Evolutionary conservation across 1,139 yeast genomes (phyloP).

Genomic region (Kodamaea plutei): DNA sequence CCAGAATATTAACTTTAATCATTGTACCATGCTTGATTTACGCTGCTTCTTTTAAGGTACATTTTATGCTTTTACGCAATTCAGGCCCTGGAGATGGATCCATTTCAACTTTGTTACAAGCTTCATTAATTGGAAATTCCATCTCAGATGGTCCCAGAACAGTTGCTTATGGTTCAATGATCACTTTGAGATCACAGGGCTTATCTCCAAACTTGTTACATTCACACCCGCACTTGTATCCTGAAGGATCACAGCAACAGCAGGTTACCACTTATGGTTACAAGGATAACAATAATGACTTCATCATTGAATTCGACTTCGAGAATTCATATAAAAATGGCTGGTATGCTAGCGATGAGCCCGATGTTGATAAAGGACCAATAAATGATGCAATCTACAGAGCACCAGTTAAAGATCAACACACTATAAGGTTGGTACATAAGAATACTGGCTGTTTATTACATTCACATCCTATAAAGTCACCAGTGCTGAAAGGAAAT

Average conservation of each 20-base stretch:
- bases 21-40: slow-evolving; percentile 72
- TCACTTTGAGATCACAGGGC: slow-evolving; percentile 72
- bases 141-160: slow-evolving; percentile 58
- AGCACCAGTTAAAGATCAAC: slow-evolving; percentile 42
- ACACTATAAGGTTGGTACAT: slow-evolving; percentile 54
- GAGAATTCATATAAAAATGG: slow-evolving; percentile 19
- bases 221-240: slow-evolving; percentile 65
- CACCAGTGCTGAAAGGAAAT: slow-evolving; percentile 49
- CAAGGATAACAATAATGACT: slow-evolving; percentile 66
- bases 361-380: slow-evolving; percentile 24
- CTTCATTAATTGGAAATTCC: slow-evolving; percentile 54
- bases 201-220: slow-evolving; percentile 65
- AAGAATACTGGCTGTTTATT: slow-evolving; percentile 48
- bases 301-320: slow-evolving; percentile 47
- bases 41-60: slow-evolving; percentile 69
- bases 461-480: slow-evolving; percentile 59
- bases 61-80: slow-evolving; percentile 66
- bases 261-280: slow-evolving; percentile 76
- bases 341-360: slow-evolving; percentile 29
- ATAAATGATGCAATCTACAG: slow-evolving; percentile 13
- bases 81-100: slow-evolving; percentile 82
- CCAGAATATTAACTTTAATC: slow-evolving; percentile 65
- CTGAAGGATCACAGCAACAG: slow-evolving; percentile 70
- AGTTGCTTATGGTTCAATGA: slow-evolving; percentile 55
- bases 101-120: slow-evolving; percentile 66